Percentiles rank a stretch among this genome's conserved stretches.
phyloP scores from a whole-genome alignment of 1,284 basidiomycete genomes.

The Malassezia caprae region DNA sequence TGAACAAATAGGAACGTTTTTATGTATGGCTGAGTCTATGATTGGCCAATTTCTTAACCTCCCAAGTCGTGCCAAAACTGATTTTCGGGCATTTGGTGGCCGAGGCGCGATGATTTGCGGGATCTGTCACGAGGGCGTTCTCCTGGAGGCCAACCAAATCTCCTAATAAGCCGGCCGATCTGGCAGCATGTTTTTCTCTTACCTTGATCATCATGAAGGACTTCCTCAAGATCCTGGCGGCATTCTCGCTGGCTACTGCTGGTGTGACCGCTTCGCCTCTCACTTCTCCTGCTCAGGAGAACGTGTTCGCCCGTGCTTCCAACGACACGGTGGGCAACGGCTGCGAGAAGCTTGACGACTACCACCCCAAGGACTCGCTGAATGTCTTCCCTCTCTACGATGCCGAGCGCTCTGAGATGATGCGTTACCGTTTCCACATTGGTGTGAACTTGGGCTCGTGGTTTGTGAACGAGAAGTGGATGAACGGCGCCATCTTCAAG shows the following conservation, averaged over 20 bases:
- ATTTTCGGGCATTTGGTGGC: no score
- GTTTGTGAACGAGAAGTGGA: slow-evolving; percentile 68
- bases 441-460: slow-evolving; percentile 35
- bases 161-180: background rate
- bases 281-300: background rate
- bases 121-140: no score
- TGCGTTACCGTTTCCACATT: slow-evolving; percentile 37
- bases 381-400: slow-evolving; percentile 33
- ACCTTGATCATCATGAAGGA: background rate
- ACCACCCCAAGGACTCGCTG: background rate
- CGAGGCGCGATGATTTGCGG: no score
- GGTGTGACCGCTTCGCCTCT: background rate
- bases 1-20: no score
- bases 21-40: no score
- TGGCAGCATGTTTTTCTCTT: background rate
- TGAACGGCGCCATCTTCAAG: slow-evolving; percentile 61
- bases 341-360: background rate
- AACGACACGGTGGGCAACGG: background rate
- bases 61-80: no score
- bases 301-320: background rate
- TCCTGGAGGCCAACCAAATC: background rate
- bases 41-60: no score
- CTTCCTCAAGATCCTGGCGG: background rate
- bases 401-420: slow-evolving; percentile 30
- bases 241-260: background rate